Base-by-base conservation (phyloP, 176 grass and related monocot species). In the Saccharum spontaneum region DNA sequence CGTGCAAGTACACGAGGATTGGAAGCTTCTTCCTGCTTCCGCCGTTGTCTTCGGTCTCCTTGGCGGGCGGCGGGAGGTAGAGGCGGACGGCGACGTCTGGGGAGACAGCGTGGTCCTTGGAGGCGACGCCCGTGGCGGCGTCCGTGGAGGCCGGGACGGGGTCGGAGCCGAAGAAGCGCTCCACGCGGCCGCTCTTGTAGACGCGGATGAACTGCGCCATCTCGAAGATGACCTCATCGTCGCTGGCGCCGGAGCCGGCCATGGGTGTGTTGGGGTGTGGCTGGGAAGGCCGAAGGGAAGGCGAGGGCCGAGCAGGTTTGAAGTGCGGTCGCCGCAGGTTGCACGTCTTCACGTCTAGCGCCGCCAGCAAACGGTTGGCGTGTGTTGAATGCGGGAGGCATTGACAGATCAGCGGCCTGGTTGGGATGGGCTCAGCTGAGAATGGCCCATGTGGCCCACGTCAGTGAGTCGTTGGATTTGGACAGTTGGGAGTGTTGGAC, bases 201-300 rank as follows among this genome's bases (percentile, higher is more conserved):
- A 94, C 67, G n/a, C 81, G 71, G 50, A 94, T 92, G 71, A 59
- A 77, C 23, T 88, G 87, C 7, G 61, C 50, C 8, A 88, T 49
- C 81, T 94, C 87, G 40, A 92, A 87, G 63, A 73, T 36, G 71
- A 92, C 67, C 84, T 92, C 87, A 52, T 87, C 89, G 24, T 67
- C 67, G 59, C 34, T 88, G 30, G 70, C 86, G 22, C 75, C 69
- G 62, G 84, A 81, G 64, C 76, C 68, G 13, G 82, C 80, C 78
- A 86, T 88, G 28, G 88, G 7, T 50, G 8, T 4, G 18, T 57
- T 18, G 54, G 2, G 8, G 39, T 39, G 34, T 69, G 36, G 67
- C 22, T 10, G 39, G 8, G 15, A 22, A 30, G 38, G 20, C 23
- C 10, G 60, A 24, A 61, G 59, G 22, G 60, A 13, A 28, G 33